Evolutionary conservation across 306 rosid genomes (phyloP).

Genomic region (Cicer judaicum): DNA sequence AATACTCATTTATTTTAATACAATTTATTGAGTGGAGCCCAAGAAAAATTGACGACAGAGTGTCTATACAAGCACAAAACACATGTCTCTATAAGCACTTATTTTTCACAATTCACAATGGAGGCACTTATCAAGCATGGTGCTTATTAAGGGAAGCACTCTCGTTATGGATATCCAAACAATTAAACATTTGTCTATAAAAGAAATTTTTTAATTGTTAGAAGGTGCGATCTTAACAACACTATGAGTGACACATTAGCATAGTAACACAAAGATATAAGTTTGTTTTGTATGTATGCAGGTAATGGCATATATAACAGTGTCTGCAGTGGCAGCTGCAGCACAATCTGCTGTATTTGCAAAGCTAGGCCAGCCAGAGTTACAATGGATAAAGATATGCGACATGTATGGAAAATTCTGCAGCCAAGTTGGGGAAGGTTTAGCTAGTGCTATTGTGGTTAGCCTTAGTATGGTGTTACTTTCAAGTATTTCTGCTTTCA

Average conservation of each 20-base stretch:
- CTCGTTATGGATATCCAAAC: too few species aligned
- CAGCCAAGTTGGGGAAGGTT: constrained; percentile 84
- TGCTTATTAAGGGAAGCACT: too few species aligned
- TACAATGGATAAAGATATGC: constrained; percentile 84
- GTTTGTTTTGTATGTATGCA: constrained; percentile 40
- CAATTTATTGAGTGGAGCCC: too few species aligned
- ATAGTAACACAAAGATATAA: not conserved
- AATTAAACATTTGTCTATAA: too few species aligned
- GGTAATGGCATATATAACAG: constrained; percentile 78
- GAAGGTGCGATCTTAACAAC: too few species aligned
- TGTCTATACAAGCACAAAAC: too few species aligned
- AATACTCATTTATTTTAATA: too few species aligned
- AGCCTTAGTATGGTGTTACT: constrained; percentile 67
- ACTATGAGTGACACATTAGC: not conserved
- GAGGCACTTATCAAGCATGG: too few species aligned
- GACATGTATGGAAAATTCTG: constrained; percentile 84
- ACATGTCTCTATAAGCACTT: too few species aligned
- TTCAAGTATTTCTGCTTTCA: constrained; percentile 82
- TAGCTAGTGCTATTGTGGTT: constrained; percentile 65
- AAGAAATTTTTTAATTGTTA: too few species aligned
- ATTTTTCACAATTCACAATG: too few species aligned
- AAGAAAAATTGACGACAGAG: too few species aligned
- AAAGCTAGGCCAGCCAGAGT: constrained; percentile 79
- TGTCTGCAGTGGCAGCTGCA: constrained; percentile 70
- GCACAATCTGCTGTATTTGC: constrained; percentile 69